Evolutionary conservation across 2,329 filamentous ascomycete genomes (phyloP).

Genomic region (Trichoderma arundinaceum): DNA sequence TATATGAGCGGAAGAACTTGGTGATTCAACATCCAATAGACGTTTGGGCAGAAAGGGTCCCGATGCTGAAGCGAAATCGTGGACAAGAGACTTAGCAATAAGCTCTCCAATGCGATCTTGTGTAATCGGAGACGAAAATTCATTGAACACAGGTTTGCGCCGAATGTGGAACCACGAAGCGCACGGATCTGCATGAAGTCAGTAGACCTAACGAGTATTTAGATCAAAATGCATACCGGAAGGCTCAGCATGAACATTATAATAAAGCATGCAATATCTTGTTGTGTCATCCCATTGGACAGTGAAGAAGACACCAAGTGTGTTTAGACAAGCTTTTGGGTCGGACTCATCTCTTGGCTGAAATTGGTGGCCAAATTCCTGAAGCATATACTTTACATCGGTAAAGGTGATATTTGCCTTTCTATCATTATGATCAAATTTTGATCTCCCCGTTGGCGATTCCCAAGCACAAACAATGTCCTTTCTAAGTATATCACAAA

Average conservation of each 20-base stretch:
- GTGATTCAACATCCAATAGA: background rate
- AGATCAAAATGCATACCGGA: background rate
- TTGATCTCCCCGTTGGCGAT: background rate
- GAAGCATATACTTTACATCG: background rate
- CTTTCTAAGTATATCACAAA: background rate
- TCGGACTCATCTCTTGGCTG: background rate
- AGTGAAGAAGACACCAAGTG: background rate
- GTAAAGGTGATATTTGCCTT: background rate
- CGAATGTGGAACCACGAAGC: constrained; percentile 5
- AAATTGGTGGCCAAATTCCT: background rate
- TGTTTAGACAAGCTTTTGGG: background rate
- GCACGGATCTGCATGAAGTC: background rate
- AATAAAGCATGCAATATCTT: background rate
- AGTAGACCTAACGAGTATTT: background rate
- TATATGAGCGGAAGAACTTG: background rate
- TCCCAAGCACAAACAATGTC: background rate
- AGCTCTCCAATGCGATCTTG: background rate
- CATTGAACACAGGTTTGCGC: background rate
- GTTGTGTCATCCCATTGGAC: background rate
- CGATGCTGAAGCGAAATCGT: background rate
- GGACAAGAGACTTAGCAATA: background rate
- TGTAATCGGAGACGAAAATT: background rate
- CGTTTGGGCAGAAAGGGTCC: background rate
- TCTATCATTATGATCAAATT: background rate
- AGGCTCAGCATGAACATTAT: background rate